Base-by-base conservation (phyloP, 1,139 yeast genomes). In the Geotrichum fermentans region DNA sequence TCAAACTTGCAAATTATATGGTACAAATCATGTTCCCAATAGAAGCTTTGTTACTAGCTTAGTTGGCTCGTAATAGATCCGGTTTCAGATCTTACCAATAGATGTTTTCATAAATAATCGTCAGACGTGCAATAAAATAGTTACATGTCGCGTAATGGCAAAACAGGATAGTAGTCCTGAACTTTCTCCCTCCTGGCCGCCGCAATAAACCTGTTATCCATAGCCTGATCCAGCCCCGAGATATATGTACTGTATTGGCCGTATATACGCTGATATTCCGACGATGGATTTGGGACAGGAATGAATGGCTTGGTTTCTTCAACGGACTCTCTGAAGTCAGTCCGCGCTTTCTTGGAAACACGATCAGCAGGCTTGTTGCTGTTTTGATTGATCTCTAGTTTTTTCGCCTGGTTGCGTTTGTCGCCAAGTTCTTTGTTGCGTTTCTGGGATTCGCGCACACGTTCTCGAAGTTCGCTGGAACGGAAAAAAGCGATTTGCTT, bases 401-500 rank as follows among this genome's bases (percentile, higher is more conserved):
- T 28, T 30, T 13, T 32, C 24, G 18, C 6, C 10, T 17, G 20
- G 26, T 21, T 35, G 24, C 17, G 24, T 4, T 24, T 34, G 32
- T 18, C n/a, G 22, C 32, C 29, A n/a, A 18, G 14, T 21, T 37
- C 38, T 29, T 26, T 13, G n/a, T 41, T 42, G 14, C 36, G 14
- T 29, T 30, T 24, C 13, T 36, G 49, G 32, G 36, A 26, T 24
- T 37, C 45, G 30, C 13, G 7, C 4, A 21, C 39, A 20, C 44
- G 41, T 37, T 51, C 41, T 10, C 58, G 51, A 21, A 50, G 17
- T 33, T 60, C 63, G 7, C 61, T 56, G 7, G 51, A 52, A 5
- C 61, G 54, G 29, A 61, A 59, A 48, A 55, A 59, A 10, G 51
- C 58, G 20, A 61, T 56, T 45, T 61, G 58, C 20, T 61, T 59